Percentiles rank a stretch among this genome's conserved stretches.
Conservation (phyloP, 768 basidiomycete species). For the Sporobolomyces roseus region DNA sequence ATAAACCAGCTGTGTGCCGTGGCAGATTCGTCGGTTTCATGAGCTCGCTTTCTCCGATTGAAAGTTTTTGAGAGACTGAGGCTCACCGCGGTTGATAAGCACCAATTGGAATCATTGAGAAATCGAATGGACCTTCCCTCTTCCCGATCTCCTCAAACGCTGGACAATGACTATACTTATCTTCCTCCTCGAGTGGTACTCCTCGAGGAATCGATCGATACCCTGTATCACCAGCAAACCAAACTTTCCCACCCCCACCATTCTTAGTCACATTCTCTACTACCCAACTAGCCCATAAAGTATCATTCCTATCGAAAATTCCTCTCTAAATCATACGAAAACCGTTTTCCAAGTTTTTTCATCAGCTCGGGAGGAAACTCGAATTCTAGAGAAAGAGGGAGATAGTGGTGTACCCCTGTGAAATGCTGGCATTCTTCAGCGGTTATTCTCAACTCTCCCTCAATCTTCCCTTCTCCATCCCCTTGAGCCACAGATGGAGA, state of each 20-base stretch:
- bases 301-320: conserved; percentile 55
- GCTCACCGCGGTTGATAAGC: conserved; percentile 64
- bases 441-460: conserved; percentile 52
- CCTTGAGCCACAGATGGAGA: background rate
- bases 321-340: no score
- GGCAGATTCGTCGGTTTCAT: no score
- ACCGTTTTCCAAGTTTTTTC: no score
- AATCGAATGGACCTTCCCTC: conserved; percentile 61
- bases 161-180: conserved; percentile 57
- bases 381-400: no score
- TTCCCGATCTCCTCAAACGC: conserved; percentile 70
- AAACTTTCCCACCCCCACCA: conserved; percentile 21
- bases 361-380: no score
- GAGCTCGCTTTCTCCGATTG: no score
- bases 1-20: no score
- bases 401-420: no score
- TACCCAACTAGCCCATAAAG: conserved; percentile 67
- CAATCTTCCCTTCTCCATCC: conserved; percentile 8
- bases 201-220: conserved; percentile 46
- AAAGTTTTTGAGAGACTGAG: no score
- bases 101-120: conserved; percentile 65
- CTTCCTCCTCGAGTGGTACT: conserved; percentile 43
- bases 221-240: conserved; percentile 42
- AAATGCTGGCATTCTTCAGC: conserved; percentile 67
- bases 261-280: conserved; percentile 55